A percentile compares a stretch with the other conserved stretches of the same genome.
Conservation (phyloP, 331 rosid genomes). For the Cydonia oblonga region DNA sequence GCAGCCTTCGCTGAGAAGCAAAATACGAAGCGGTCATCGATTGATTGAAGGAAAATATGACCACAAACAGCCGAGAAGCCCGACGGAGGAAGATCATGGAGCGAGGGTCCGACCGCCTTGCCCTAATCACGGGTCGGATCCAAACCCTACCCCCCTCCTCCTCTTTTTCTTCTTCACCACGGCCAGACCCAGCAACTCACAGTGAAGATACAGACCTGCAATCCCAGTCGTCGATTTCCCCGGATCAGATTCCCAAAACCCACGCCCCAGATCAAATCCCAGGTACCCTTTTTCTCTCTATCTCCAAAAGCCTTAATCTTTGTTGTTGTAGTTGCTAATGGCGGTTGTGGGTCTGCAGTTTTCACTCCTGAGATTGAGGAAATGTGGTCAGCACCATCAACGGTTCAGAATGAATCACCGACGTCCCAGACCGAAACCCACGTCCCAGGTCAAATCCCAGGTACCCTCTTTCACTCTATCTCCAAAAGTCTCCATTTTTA, state of each 20-base stretch:
- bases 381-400: not conserved
- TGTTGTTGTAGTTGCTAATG: not conserved
- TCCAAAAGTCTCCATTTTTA: not conserved
- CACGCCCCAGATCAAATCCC: slow-evolving; percentile 8
- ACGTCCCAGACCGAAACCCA: not conserved
- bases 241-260: slow-evolving; percentile 10
- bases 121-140: slow-evolving; percentile 62
- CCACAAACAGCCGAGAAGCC: slow-evolving; percentile 48
- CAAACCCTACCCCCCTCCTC: slow-evolving; percentile 18
- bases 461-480: slow-evolving; percentile 22
- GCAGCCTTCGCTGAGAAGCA: not conserved
- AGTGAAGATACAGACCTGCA: not conserved
- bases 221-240: slow-evolving; percentile 20
- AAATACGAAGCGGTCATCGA: not conserved
- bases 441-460: slow-evolving; percentile 12
- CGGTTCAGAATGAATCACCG: slow-evolving; percentile 9
- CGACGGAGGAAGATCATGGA: slow-evolving; percentile 55
- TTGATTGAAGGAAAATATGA: slow-evolving; percentile 23
- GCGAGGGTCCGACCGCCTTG: slow-evolving; percentile 70
- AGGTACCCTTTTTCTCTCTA: slow-evolving; percentile 24
- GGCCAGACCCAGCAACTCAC: slow-evolving; percentile 6
- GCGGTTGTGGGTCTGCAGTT: slow-evolving; percentile 26
- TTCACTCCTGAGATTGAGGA: slow-evolving; percentile 8
- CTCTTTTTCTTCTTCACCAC: not conserved
- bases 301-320: not conserved